A percentile compares a stretch with the other conserved stretches of the same genome.
phyloP scores from a whole-genome alignment of 495 filamentous ascomycete species.

The Astrothelium subdiscretum region DNA sequence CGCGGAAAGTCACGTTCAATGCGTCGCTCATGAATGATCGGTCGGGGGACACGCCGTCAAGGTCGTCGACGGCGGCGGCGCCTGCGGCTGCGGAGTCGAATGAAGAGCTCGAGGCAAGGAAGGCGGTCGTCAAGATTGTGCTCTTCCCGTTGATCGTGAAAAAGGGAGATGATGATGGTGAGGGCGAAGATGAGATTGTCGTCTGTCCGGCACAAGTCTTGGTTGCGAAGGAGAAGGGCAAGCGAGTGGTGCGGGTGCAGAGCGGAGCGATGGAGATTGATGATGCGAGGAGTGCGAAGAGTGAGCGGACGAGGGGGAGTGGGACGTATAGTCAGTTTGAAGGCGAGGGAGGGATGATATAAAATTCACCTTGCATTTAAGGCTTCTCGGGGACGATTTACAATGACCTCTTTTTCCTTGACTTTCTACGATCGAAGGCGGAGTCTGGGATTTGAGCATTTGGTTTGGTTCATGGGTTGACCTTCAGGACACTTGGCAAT shows the following conservation, averaged over 20 bases:
- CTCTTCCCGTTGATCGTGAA: constrained; percentile 91
- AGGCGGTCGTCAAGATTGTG: constrained; percentile 75
- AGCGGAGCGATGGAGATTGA: constrained; percentile 34
- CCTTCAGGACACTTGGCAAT: not conserved
- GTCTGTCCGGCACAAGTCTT: constrained; percentile 90
- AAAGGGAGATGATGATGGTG: constrained; percentile 77
- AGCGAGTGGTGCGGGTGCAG: constrained; percentile 33
- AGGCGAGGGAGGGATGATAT: constrained; percentile 1
- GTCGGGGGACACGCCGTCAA: constrained; percentile 44
- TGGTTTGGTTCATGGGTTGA: not conserved
- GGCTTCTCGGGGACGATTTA: not conserved
- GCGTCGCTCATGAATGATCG: constrained; percentile 88
- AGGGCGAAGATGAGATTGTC: constrained; percentile 81
- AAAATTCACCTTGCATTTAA: no score
- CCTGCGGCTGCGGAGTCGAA: constrained; percentile 34
- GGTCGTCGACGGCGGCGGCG: not conserved
- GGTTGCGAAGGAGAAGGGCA: constrained; percentile 37
- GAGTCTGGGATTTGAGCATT: not conserved
- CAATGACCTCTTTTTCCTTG: not conserved
- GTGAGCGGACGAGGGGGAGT: constrained; percentile 21
- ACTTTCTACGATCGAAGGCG: not conserved
- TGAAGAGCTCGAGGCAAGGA: constrained; percentile 60
- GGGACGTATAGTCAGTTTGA: constrained; percentile 1
- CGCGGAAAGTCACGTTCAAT: constrained; percentile 74
- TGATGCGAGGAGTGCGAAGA: constrained; percentile 14